Evolutionary conservation across 495 filamentous ascomycete genomes (phyloP).

Genomic region (Halenospora varia): DNA sequence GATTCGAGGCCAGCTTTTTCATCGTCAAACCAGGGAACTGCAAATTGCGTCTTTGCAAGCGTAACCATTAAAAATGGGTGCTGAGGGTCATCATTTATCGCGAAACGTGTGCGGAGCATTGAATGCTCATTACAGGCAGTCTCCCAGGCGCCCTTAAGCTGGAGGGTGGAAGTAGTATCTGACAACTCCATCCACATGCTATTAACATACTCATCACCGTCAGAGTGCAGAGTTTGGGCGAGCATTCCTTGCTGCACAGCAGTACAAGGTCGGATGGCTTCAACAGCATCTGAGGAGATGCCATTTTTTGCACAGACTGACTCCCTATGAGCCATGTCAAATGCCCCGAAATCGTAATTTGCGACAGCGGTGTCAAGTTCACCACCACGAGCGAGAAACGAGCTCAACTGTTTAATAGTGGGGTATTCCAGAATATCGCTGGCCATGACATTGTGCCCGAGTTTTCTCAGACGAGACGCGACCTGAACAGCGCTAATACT

Average conservation of each 20-base stretch:
- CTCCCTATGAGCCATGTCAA: conserved; percentile 37
- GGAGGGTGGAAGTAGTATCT: conserved; percentile 1
- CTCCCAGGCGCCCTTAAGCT: conserved; percentile 18
- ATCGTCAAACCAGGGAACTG: conserved; percentile 36
- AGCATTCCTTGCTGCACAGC: conserved; percentile 61
- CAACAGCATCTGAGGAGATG: conserved; percentile 23
- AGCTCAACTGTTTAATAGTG: conserved; percentile 44
- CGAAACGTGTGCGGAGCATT: conserved; percentile 24
- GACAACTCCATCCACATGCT: conserved; percentile 43
- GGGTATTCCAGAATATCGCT: conserved; percentile 66
- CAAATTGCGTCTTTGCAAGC: conserved; percentile 30
- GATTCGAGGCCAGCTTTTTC: background rate
- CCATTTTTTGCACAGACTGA: conserved; percentile 26
- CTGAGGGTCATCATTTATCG: conserved; percentile 16
- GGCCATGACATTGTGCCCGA: conserved; percentile 50
- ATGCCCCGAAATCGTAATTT: conserved; percentile 30
- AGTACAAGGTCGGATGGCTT: conserved; percentile 58
- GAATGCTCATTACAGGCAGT: conserved; percentile 12
- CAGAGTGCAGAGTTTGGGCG: conserved; percentile 51
- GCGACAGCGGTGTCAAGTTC: background rate
- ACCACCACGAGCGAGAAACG: conserved; percentile 20
- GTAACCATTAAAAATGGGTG: conserved; percentile 54
- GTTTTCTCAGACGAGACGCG: conserved; percentile 56
- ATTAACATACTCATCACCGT: conserved; percentile 60
- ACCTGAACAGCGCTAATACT: conserved; percentile 83